A percentile compares a stretch with the other conserved stretches of the same genome.
phyloP scores from a whole-genome alignment of 2,329 filamentous ascomycete genomes.

The Fusarium papillatum region DNA sequence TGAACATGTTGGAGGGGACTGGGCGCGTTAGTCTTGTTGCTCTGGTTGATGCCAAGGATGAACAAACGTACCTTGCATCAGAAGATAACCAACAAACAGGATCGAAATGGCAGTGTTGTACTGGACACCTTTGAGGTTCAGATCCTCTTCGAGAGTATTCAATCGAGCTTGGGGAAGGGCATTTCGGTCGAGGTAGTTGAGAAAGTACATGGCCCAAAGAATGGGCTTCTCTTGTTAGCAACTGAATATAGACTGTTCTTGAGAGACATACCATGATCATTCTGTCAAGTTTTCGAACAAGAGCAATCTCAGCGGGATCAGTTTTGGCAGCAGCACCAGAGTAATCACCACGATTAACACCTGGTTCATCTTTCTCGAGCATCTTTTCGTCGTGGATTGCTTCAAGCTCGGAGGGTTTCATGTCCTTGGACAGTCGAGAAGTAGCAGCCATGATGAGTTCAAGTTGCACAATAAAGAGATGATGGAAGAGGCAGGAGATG shows the following conservation, averaged over 20 bases:
- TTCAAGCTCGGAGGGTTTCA: constrained; percentile 5
- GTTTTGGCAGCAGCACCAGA: constrained; percentile 43
- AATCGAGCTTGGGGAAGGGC: constrained; percentile 39
- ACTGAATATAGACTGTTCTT: background rate
- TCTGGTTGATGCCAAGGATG: background rate
- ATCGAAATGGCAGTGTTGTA: constrained; percentile 40
- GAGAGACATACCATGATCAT: constrained; percentile 37
- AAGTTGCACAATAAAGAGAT: background rate
- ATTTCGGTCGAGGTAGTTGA: constrained; percentile 43
- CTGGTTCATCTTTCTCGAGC: background rate
- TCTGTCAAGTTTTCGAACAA: constrained; percentile 41
- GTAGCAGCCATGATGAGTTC: constrained; percentile 1
- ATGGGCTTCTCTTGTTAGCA: constrained; percentile 26
- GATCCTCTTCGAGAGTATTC: constrained; percentile 35
- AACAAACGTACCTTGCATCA: constrained; percentile 25
- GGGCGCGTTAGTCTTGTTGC: background rate
- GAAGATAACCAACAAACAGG: constrained; percentile 35
- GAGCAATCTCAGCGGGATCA: constrained; percentile 39
- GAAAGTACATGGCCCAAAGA: constrained; percentile 41
- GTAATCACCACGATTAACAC: constrained; percentile 8
- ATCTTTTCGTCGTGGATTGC: constrained; percentile 16
- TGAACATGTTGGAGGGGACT: constrained; percentile 30
- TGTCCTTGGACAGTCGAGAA: constrained; percentile 3
- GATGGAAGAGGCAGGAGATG: background rate
- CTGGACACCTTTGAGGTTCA: constrained; percentile 34